A percentile compares a stretch with the other conserved stretches of the same genome.
These are phyloP conservation scores for Lophium mytilinum DNA, from an alignment of 495 filamentous ascomycete species.

Conservation along the genomic window DNA sequence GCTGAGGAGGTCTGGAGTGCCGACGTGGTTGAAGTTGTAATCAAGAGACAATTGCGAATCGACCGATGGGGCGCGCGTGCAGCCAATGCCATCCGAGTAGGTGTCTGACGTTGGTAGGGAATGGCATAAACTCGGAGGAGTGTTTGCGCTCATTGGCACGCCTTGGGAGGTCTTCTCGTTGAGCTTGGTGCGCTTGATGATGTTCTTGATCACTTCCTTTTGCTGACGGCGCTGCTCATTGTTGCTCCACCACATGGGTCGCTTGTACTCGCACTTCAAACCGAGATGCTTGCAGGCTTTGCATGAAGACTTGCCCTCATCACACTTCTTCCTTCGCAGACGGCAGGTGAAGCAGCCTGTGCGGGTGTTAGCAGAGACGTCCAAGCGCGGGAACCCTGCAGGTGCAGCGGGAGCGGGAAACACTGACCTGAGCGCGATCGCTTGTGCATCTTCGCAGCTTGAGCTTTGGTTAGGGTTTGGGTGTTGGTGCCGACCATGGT, in stretches of 20 bases:
- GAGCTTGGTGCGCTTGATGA: constrained; percentile 93
- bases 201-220: constrained; percentile 92
- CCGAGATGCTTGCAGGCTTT: constrained; percentile 81
- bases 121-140: constrained; percentile 73
- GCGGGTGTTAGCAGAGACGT: constrained; percentile 23
- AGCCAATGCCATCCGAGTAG: constrained; percentile 62
- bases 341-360: constrained; percentile 96
- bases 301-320: constrained; percentile 82
- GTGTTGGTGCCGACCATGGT: constrained; percentile 41
- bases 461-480: constrained; percentile 44
- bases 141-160: constrained; percentile 48
- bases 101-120: constrained; percentile 74
- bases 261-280: constrained; percentile 87
- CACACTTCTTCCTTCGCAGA: constrained; percentile 93
- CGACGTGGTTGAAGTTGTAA: constrained; percentile 63
- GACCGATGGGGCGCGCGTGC: constrained; percentile 64
- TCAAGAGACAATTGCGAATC: constrained; percentile 69
- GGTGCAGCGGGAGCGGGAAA: constrained; percentile 1
- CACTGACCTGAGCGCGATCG: constrained; percentile 74
- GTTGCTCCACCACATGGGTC: constrained; percentile 95
- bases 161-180: constrained; percentile 63
- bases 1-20: constrained; percentile 30
- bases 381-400: constrained; percentile 26
- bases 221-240: constrained; percentile 73
- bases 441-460: constrained; percentile 75